Evolutionary conservation across 2,329 filamentous ascomycete genomes (phyloP), one percentile per base, ranked within the genome.

Genomic region (Phialemonium atrogriseum): DNA sequence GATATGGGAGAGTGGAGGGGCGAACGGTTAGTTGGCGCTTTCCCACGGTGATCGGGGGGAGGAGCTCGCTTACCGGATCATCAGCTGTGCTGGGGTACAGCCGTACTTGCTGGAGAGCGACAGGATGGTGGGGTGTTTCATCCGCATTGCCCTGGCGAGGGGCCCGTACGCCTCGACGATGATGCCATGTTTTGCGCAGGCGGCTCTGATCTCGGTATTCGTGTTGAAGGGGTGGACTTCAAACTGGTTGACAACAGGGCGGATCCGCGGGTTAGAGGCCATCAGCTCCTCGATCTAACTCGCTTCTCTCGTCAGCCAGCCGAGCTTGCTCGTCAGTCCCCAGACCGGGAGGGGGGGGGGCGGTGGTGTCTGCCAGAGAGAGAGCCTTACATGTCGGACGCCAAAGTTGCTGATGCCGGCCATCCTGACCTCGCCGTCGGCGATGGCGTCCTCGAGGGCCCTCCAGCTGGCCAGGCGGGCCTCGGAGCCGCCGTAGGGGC

Each of bases 201-300:
- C 77, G 10, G 69, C 64, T 1, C 75, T 70, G 40, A 91, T 86
- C 22, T 68, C 65, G 0, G 63, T 66, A 32, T 80, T 73, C 2
- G 81, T 86, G 52, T 88, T 85, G 69, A 89, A 91, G 0, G 83
- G 84, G 39, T 89, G 83, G 2, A 88, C 70, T 52, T 89, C 81
- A 45, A 88, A 80, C 58, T 91, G 84, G 47, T 89, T 89, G 30
- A 89, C 73, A 2, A 76, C 72, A 0, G 84, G 84, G 8, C 62
- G 53, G 27, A 83, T 68, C 1, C 66, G 64, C 0, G 80, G 77
- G 9, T 72, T 72, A 0, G 68, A 69, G 3, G 66, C 64, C 47
- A 85, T 68, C 29, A 87, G 60, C 49, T 87, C 81, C 40, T 83
- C 69, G 30, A 87, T 67, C 71, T 80, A n/a, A n/a, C n/a, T n/a